Percentiles rank a stretch among this genome's conserved stretches.
Evolutionary conservation across 352 stramenopile species (phyloP).

Genomic region (Phytophthora fragariaefolia): DNA sequence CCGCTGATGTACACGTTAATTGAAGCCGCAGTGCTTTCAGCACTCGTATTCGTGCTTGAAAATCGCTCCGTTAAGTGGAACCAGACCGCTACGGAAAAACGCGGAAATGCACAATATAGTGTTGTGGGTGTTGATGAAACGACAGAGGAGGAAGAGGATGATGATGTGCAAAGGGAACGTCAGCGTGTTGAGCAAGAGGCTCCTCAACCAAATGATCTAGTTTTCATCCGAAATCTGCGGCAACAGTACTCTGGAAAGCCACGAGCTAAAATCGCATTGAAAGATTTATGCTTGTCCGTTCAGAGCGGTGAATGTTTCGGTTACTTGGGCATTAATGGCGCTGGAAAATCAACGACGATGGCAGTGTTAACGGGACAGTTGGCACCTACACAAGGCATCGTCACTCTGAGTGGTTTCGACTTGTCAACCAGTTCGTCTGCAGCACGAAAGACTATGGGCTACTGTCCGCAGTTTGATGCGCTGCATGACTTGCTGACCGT

Average conservation of each 20-base stretch:
- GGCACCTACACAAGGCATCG: conserved; percentile 53
- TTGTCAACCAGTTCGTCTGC: conserved; percentile 40
- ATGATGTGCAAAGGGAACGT: conserved; percentile 54
- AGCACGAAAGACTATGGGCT: conserved; percentile 72
- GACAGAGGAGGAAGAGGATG: conserved; percentile 43
- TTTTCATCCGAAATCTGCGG: conserved; percentile 58
- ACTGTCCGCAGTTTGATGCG: conserved; percentile 95
- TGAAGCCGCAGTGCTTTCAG: conserved; percentile 54
- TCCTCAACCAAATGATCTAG: conserved; percentile 23
- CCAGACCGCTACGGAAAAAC: background rate
- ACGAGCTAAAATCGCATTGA: conserved; percentile 70
- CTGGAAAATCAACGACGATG: conserved; percentile 87
- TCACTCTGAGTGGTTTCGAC: conserved; percentile 55
- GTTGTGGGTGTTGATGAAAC: conserved; percentile 39
- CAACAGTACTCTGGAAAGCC: conserved; percentile 83
- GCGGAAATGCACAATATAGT: conserved; percentile 9
- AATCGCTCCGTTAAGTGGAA: conserved; percentile 52
- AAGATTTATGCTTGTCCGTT: conserved; percentile 80
- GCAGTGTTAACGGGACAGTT: conserved; percentile 72
- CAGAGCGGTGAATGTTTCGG: conserved; percentile 82
- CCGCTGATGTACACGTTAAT: conserved; percentile 52
- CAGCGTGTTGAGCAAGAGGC: conserved; percentile 32
- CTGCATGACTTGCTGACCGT: conserved; percentile 94
- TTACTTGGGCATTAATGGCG: conserved; percentile 91
- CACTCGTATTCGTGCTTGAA: conserved; percentile 57